Evolutionary conservation across 139 green algal genomes (phyloP), one percentile per base, ranked within the genome.

Genomic region (Zygnema cylindricum): DNA sequence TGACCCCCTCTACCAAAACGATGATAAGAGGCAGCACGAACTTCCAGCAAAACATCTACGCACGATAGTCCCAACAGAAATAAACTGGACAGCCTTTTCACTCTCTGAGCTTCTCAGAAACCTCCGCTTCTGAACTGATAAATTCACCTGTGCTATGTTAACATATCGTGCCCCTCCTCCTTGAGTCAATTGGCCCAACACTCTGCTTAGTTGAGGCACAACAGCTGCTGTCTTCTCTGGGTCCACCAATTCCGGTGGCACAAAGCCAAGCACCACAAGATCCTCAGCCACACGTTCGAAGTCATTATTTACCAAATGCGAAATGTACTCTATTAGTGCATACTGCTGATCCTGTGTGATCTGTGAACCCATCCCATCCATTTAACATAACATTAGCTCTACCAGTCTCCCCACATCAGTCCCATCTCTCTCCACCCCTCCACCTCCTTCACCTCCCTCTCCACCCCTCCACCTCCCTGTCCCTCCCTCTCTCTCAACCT

Each of bases 321-420:
- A 93, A 63, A 99, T 98, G 96, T 97, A 99, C 90, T 98, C 95
- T 43, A 98, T 86, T 36, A 99, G 91, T 0, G 95, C 94, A 41
- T 97, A 89, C 40, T 94, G 92, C 91, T 97, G 95, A 25, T 96
- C 92, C 3, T 91, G 89, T 0, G 96, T 93, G 33, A 91, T 84
- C 87, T 91, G 87, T 16, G 33, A 22, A 0, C 76, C 49, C 49
- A 63, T 63, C 7, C 49, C 49, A 63, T 63, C 7, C 49, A 63
- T 63, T 7, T 25, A 63, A 7, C 49, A 63, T 63, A n/a, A n/a
- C n/a, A n/a, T n/a, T n/a, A n/a, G n/a, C n/a, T n/a, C n/a, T n/a
- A n/a, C n/a, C n/a, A n/a, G n/a, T n/a, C n/a, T n/a, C n/a, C n/a
- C n/a, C n/a, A n/a, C n/a, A n/a, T n/a, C n/a, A n/a, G n/a, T n/a